These are phyloP conservation scores for Rhodomyrtus psidioides DNA, from an alignment of 441 rosid genomes.

Conservation along the genomic window DNA sequence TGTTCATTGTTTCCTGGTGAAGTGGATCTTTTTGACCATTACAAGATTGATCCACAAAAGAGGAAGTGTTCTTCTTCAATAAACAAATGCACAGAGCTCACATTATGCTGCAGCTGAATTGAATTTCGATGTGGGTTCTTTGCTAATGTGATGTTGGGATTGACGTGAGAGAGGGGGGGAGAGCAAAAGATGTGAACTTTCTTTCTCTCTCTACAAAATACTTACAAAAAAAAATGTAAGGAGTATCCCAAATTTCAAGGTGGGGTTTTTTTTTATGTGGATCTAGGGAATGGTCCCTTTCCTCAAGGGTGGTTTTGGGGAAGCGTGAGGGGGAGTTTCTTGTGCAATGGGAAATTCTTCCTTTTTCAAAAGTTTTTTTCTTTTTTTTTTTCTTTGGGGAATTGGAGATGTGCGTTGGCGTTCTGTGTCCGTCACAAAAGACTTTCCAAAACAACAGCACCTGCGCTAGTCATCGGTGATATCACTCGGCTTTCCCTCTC, in stretches of 20 bases:
- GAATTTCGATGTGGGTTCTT: background rate
- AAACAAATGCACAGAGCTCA: background rate
- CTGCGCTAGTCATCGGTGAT: slow-evolving; percentile 8
- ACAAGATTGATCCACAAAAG: background rate
- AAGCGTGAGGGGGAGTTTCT: slow-evolving; percentile 12
- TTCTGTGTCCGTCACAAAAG: slow-evolving; percentile 3
- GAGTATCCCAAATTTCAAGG: slow-evolving; percentile 32
- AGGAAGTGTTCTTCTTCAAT: background rate
- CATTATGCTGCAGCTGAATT: background rate
- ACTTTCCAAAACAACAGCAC: background rate
- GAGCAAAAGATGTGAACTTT: background rate
- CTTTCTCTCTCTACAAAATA: background rate
- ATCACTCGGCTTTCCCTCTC: background rate
- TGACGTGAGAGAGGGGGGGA: background rate
- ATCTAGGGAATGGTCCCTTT: slow-evolving; percentile 27
- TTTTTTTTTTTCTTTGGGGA: no score
- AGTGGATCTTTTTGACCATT: slow-evolving; percentile 6
- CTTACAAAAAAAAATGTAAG: no score
- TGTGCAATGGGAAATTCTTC: slow-evolving; percentile 21
- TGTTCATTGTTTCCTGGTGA: slow-evolving; percentile 1
- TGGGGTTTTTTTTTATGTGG: slow-evolving; percentile 13
- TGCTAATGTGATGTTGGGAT: slow-evolving; percentile 15
- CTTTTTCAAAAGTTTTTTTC: background rate
- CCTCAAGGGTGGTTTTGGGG: slow-evolving; percentile 32
- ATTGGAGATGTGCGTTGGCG: slow-evolving; percentile 12